Conservation (phyloP, 1,139 yeast genomes). For the Candida buenavistaensis region DNA sequence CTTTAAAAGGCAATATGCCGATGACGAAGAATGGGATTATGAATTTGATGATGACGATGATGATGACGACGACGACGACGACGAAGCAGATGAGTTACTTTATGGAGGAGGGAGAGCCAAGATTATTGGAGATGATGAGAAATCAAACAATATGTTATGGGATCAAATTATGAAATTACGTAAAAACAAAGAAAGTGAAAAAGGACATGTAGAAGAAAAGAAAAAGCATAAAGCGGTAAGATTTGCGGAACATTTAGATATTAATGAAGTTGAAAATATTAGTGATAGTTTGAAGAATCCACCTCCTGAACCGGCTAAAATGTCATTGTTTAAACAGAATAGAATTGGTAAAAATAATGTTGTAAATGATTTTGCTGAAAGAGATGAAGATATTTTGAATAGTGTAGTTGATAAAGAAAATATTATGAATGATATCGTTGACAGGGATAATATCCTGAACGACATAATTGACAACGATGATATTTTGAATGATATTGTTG, state of each 20-base stretch:
- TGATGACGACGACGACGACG: constrained; percentile 28
- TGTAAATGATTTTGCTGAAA: background rate
- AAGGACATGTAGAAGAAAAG: constrained; percentile 5
- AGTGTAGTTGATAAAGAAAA: constrained; percentile 8
- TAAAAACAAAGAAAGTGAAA: constrained; percentile 2
- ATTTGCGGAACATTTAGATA: constrained; percentile 51
- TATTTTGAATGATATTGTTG: background rate
- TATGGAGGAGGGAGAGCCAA: constrained; percentile 14
- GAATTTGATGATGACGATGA: constrained; percentile 31
- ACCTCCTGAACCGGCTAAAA: constrained; percentile 9
- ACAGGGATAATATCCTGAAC: constrained; percentile 6
- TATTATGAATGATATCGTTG: constrained; percentile 9
- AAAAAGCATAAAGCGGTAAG: constrained; percentile 47
- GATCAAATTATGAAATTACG: constrained; percentile 28
- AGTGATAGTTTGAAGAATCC: constrained; percentile 44
- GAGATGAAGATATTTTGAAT: background rate
- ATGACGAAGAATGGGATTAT: constrained; percentile 42
- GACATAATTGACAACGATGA: constrained; percentile 7
- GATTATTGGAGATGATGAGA: constrained; percentile 7
- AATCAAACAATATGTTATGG: constrained; percentile 26
- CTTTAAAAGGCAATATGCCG: constrained; percentile 25
- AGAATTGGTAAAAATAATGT: too few relatives aligned
- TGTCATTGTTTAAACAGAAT: constrained; percentile 17
- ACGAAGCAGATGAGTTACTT: constrained; percentile 19
- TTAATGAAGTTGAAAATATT: constrained; percentile 60